A percentile compares a stretch with the other conserved stretches of the same genome.
phyloP scores from a whole-genome alignment of 2,329 filamentous ascomycete genomes.

The Pyricularia sp. region DNA sequence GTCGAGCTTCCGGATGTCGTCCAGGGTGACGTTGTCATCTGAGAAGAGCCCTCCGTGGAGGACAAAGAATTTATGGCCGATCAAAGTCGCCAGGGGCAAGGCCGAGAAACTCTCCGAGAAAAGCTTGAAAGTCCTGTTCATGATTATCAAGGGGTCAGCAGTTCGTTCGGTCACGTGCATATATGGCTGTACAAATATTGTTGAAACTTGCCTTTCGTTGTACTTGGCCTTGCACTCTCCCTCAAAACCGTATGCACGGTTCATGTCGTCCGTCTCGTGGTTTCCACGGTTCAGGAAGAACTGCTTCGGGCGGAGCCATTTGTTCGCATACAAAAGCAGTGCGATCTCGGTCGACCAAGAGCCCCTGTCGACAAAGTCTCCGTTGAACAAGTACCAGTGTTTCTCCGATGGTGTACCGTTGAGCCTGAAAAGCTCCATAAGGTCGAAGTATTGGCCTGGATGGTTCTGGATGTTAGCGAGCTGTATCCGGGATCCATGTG shows the following conservation, averaged over 20 bases:
- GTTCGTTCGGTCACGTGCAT: neutral
- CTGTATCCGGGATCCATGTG: neutral
- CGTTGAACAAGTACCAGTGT: constrained; percentile 94
- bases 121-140: constrained; percentile 55
- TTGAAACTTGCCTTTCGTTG: constrained; percentile 51
- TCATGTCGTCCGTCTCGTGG: constrained; percentile 99
- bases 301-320: constrained; percentile 75
- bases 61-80: constrained; percentile 82
- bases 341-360: constrained; percentile 98
- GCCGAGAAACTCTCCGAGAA: constrained; percentile 98
- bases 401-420: constrained; percentile 76
- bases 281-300: constrained; percentile 98
- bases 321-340: constrained; percentile 86
- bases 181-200: neutral
- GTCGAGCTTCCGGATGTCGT: constrained; percentile 60
- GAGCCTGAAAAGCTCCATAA: constrained; percentile 88
- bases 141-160: neutral
- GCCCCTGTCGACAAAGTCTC: constrained; percentile 93
- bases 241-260: constrained; percentile 94
- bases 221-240: constrained; percentile 98
- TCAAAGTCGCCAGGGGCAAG: constrained; percentile 77
- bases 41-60: constrained; percentile 94
- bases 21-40: constrained; percentile 79
- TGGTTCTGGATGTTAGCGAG: neutral
- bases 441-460: constrained; percentile 86